phyloP scores from a whole-genome alignment of 2,329 filamentous ascomycete species.

The Trichophyton schoenleinii region DNA sequence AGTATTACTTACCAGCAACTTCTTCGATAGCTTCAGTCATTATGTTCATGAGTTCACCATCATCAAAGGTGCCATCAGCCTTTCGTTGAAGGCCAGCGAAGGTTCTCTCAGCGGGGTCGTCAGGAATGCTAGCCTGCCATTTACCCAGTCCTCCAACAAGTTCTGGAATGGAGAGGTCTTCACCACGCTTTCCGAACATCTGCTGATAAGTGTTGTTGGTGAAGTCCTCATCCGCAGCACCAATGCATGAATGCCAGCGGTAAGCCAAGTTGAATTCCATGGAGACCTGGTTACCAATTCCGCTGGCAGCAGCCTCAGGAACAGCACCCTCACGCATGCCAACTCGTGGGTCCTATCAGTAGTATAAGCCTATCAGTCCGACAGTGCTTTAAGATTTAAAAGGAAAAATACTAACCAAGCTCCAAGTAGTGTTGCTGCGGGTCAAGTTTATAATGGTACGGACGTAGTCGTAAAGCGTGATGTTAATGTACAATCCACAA shows the following conservation, averaged over 20 bases:
- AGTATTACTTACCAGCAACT: constrained; percentile 46
- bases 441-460: constrained; percentile 26
- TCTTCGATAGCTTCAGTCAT: constrained; percentile 55
- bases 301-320: constrained; percentile 25
- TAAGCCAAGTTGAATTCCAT: constrained; percentile 45
- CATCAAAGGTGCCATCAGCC: constrained; percentile 49
- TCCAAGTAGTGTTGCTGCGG: constrained; percentile 32
- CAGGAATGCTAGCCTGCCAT: constrained; percentile 44
- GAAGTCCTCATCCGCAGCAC: constrained; percentile 58
- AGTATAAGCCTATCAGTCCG: neutral
- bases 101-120: constrained; percentile 49
- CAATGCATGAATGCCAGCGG: constrained; percentile 52
- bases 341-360: constrained; percentile 27
- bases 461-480: constrained; percentile 25
- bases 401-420: constrained; percentile 17
- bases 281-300: constrained; percentile 40
- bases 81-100: constrained; percentile 52
- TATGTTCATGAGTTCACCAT: constrained; percentile 57
- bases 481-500: constrained; percentile 24
- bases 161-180: constrained; percentile 14
- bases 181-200: constrained; percentile 13
- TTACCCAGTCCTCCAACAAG: constrained; percentile 41
- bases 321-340: constrained; percentile 18
- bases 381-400: neutral
- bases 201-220: constrained; percentile 49